A percentile compares a stretch with the other conserved stretches of the same genome.
Conservation (phyloP, 176 grass and related monocot species). For the Aegilops speltoides region DNA sequence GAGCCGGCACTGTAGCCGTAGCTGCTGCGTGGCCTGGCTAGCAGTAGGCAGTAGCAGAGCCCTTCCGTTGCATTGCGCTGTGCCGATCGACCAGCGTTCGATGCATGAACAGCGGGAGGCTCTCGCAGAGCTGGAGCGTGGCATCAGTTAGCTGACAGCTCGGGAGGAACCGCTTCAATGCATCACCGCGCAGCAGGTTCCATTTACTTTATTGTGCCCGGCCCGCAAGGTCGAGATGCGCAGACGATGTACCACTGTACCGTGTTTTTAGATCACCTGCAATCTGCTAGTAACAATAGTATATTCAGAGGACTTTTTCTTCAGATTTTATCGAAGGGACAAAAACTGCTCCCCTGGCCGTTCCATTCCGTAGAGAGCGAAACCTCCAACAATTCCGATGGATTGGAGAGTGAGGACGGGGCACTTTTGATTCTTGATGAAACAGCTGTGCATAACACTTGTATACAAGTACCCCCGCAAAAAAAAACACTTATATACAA, state of each 20-base stretch:
- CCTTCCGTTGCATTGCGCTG: neutral
- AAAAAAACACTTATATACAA: too few relatives aligned
- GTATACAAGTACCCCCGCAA: too few relatives aligned
- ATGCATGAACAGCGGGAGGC: neutral
- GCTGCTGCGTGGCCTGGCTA: neutral
- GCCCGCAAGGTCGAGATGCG: neutral
- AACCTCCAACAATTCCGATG: neutral
- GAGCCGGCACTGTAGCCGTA: neutral
- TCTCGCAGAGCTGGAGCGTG: neutral
- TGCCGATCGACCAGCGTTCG: neutral
- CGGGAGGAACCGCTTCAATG: neutral
- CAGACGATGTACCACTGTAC: too few relatives aligned
- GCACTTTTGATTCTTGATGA: neutral
- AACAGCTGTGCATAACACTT: neutral
- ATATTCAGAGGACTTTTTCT: neutral
- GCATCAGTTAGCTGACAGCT: neutral
- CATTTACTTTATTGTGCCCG: neutral
- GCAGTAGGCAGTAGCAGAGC: neutral
- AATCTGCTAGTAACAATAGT: neutral
- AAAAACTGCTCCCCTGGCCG: neutral
- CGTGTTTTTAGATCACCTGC: neutral
- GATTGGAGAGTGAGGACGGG: neutral
- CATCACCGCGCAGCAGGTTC: neutral
- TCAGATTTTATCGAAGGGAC: neutral
- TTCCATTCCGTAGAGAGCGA: neutral